phyloP scores from a whole-genome alignment of 1,284 basidiomycete genomes.

The Ustilago curta region DNA sequence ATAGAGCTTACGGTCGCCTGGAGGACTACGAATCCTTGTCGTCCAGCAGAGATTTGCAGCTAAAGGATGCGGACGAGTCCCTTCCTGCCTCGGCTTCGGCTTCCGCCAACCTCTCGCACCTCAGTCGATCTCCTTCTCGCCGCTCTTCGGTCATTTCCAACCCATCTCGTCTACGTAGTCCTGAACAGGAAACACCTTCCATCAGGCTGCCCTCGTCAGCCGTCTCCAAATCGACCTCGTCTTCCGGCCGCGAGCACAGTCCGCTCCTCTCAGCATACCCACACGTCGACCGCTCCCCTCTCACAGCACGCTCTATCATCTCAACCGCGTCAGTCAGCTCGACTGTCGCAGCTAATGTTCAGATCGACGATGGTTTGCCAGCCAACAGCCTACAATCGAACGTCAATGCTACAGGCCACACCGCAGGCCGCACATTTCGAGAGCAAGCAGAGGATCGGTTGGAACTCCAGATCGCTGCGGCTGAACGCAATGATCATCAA shows the following conservation, averaged over 20 bases:
- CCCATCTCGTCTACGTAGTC: slow-evolving; percentile 32
- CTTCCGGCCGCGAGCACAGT: slow-evolving; percentile 29
- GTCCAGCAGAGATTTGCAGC: background rate
- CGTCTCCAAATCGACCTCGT: slow-evolving; percentile 12
- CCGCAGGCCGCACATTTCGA: slow-evolving; percentile 20
- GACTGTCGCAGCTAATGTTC: slow-evolving; percentile 34
- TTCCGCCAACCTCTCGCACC: slow-evolving; percentile 26
- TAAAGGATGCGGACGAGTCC: slow-evolving; percentile 8
- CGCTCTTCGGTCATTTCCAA: slow-evolving; percentile 31
- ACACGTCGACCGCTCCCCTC: slow-evolving; percentile 24
- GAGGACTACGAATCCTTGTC: slow-evolving; percentile 30
- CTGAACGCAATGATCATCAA: slow-evolving; percentile 50
- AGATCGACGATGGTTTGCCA: slow-evolving; percentile 40
- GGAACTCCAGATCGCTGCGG: slow-evolving; percentile 47
- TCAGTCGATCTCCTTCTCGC: slow-evolving; percentile 16
- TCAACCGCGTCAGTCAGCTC: slow-evolving; percentile 36
- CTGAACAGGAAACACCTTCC: slow-evolving; percentile 22
- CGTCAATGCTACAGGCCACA: slow-evolving; percentile 38
- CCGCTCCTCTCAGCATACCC: slow-evolving; percentile 20
- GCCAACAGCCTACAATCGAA: slow-evolving; percentile 32
- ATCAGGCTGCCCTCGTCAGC: slow-evolving; percentile 25
- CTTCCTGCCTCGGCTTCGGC: slow-evolving; percentile 30
- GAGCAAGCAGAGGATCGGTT: slow-evolving; percentile 40
- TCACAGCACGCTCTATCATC: slow-evolving; percentile 30
- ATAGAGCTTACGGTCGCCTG: slow-evolving; percentile 31